Evolutionary conservation across 768 basidiomycete species (phyloP).

Genomic region (Cyclocybe aegerita): DNA sequence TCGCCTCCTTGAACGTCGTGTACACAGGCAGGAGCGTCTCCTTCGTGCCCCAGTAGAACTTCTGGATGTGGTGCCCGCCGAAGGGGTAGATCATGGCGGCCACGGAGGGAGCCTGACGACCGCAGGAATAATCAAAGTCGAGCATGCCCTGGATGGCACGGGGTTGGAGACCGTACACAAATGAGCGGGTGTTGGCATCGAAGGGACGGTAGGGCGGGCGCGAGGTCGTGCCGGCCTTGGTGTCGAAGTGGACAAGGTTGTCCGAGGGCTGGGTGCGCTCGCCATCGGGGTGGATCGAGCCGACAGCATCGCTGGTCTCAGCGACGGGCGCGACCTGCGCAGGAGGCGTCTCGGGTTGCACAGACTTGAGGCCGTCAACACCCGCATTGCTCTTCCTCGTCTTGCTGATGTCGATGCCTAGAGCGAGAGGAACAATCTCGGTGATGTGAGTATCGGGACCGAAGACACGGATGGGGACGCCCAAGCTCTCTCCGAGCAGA

Average conservation of each 20-base stretch:
- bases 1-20: slow-evolving; percentile 87
- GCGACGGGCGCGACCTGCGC: slow-evolving; percentile 35
- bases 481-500: slow-evolving; percentile 93
- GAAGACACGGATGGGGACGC: slow-evolving; percentile 95
- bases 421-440: slow-evolving; percentile 97
- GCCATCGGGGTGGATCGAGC: slow-evolving; percentile 74
- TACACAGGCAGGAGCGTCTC: slow-evolving; percentile 98
- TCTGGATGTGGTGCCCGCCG: slow-evolving; percentile 99
- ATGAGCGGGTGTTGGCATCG: slow-evolving; percentile 89
- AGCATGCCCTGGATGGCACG: slow-evolving; percentile 97
- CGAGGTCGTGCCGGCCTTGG: slow-evolving; percentile 31
- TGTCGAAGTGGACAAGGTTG: slow-evolving; percentile 88
- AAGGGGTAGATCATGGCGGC: slow-evolving; percentile 99
- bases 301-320: slow-evolving; percentile 49
- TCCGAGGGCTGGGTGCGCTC: slow-evolving; percentile 83
- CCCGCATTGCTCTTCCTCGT: slow-evolving; percentile 34
- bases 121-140: slow-evolving; percentile 99
- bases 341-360: slow-evolving; percentile 38
- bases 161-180: slow-evolving; percentile 98
- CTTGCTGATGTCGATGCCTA: slow-evolving; percentile 67
- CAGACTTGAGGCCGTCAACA: slow-evolving; percentile 30
- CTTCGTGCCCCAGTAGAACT: slow-evolving; percentile 99
- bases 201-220: slow-evolving; percentile 91
- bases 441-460: slow-evolving; percentile 99
- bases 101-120: slow-evolving; percentile 85